Percentiles rank a stretch among this genome's conserved stretches.
Evolutionary conservation across 345 rosid genomes (phyloP).

Genomic region (Mangifera indica): DNA sequence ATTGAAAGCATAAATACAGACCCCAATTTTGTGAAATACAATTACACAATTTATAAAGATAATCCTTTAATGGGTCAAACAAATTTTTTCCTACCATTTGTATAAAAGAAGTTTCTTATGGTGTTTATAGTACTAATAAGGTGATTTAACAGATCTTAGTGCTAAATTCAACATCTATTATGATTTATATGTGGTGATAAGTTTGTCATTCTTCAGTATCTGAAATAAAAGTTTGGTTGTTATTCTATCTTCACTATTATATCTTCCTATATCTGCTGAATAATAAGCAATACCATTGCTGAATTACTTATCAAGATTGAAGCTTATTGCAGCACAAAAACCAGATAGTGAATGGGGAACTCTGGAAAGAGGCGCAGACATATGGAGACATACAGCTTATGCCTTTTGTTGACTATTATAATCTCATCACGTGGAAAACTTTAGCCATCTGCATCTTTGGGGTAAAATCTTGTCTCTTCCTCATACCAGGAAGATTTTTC

Average conservation of each 20-base stretch:
- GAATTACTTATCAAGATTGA: constrained; percentile 22
- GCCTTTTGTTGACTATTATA: constrained; percentile 98
- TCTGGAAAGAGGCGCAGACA: constrained; percentile 85
- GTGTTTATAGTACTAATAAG: background rate
- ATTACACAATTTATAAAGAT: background rate
- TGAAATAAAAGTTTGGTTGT: background rate
- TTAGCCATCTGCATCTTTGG: constrained; percentile 94
- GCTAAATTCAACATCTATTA: background rate
- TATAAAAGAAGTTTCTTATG: background rate
- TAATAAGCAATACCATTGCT: background rate
- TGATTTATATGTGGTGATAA: background rate
- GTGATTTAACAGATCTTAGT: constrained; percentile 5
- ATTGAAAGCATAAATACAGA: background rate
- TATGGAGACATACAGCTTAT: constrained; percentile 88
- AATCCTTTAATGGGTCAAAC: background rate
- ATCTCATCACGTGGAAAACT: constrained; percentile 95
- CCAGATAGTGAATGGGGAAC: constrained; percentile 83
- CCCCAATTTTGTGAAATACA: background rate
- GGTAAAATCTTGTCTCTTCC: constrained; percentile 49
- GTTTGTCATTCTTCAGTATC: background rate
- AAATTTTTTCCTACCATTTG: background rate
- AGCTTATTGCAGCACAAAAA: constrained; percentile 78
- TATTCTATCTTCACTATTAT: background rate
- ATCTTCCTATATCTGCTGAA: background rate
- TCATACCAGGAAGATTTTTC: constrained; percentile 18